Conservation (phyloP, 768 basidiomycete species). For the Gymnopilus junonius region DNA sequence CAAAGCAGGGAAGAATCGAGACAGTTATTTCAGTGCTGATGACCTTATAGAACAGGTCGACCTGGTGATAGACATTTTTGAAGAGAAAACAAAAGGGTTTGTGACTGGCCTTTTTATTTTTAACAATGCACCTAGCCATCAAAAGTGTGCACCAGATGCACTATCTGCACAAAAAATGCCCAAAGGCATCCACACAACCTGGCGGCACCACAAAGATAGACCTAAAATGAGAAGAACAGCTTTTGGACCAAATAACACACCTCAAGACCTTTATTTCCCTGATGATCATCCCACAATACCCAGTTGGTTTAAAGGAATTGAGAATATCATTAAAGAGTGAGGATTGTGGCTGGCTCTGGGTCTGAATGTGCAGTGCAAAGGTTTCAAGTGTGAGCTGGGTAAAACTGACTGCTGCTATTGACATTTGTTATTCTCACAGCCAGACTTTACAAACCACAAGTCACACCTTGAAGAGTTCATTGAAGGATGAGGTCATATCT, state of each 20-base stretch:
- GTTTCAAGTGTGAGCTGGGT: conserved; percentile 33
- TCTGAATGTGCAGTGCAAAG: conserved; percentile 26
- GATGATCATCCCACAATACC: conserved; percentile 34
- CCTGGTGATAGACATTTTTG: conserved; percentile 36
- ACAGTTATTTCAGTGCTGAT: conserved; percentile 34
- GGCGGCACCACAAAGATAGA: conserved; percentile 21
- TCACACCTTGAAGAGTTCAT: conserved; percentile 30
- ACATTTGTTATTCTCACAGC: conserved; percentile 24
- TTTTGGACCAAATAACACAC: conserved; percentile 2
- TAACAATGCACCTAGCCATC: conserved; percentile 27
- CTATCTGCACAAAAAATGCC: conserved; percentile 24
- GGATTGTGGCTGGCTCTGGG: conserved; percentile 27
- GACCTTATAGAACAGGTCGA: conserved; percentile 29
- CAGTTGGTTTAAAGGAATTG: conserved; percentile 45
- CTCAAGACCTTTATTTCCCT: conserved; percentile 38
- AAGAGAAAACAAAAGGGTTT: conserved; percentile 27
- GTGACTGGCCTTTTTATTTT: conserved; percentile 30
- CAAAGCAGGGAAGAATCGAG: conserved; percentile 32
- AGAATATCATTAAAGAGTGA: conserved; percentile 31
- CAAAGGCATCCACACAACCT: conserved; percentile 19
- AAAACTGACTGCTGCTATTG: conserved; percentile 2
- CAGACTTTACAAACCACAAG: conserved; percentile 24
- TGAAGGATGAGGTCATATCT: conserved; percentile 24
- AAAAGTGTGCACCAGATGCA: conserved; percentile 21
- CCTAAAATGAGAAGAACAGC: conserved; percentile 19